Conservation (phyloP, 129 eudicot genomes). For the Chrysanthemum lavandulifolium region DNA sequence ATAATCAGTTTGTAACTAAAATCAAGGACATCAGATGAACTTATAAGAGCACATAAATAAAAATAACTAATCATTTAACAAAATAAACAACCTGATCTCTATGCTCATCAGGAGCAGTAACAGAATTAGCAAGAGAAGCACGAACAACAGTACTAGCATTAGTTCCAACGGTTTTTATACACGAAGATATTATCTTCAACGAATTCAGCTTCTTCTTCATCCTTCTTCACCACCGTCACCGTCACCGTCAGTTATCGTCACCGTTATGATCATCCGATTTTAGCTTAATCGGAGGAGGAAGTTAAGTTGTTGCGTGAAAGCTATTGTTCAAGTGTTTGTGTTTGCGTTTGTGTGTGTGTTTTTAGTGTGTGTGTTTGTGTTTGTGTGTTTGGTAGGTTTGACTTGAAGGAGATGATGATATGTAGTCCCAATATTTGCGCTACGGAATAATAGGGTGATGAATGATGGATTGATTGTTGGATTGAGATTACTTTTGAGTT, state of each 20-base stretch:
- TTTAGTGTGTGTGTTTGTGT: background rate
- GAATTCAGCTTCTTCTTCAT: constrained; percentile 73
- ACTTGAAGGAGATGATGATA: constrained; percentile 24
- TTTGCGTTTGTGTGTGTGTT: constrained; percentile 1
- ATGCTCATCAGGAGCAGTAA: constrained; percentile 52
- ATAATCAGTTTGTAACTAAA: too few species aligned
- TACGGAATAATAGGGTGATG: too few species aligned
- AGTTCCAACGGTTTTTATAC: constrained; percentile 67
- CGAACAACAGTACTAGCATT: constrained; percentile 78
- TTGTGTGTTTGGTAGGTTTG: constrained; percentile 17
- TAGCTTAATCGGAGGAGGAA: constrained; percentile 15
- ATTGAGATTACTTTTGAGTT: too few species aligned
- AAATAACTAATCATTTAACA: too few species aligned
- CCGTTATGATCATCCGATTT: constrained; percentile 58
- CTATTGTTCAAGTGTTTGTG: constrained; percentile 33
- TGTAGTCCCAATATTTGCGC: constrained; percentile 21
- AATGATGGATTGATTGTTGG: too few species aligned
- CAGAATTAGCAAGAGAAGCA: constrained; percentile 59
- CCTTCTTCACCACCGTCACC: constrained; percentile 38
- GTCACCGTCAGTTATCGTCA: constrained; percentile 48
- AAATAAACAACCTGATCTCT: constrained; percentile 47
- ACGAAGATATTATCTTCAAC: constrained; percentile 60
- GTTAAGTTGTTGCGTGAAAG: constrained; percentile 25
- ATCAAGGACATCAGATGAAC: too few species aligned
- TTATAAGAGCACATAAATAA: too few species aligned